These are phyloP conservation scores for Cercospora janseana DNA, from an alignment of 2,329 filamentous ascomycete species.

Conservation along the genomic window DNA sequence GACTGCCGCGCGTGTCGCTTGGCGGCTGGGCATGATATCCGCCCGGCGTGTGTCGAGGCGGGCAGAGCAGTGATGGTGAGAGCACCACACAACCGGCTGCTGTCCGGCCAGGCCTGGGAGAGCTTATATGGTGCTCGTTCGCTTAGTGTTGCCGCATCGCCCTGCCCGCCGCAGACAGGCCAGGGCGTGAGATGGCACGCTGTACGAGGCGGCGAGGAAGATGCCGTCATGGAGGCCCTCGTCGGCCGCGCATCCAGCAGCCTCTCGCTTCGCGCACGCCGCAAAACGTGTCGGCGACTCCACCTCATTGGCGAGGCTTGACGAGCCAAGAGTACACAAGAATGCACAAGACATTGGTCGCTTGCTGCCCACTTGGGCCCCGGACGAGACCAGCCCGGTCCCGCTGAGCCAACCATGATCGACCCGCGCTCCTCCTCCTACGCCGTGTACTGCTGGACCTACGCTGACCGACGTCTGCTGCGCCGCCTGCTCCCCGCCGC, in stretches of 20 bases:
- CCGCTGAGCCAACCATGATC: constrained; percentile 20
- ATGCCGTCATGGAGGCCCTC: constrained; percentile 10
- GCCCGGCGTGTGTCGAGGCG: neutral
- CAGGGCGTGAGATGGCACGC: constrained; percentile 10
- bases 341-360: constrained; percentile 23
- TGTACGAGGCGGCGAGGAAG: constrained; percentile 7
- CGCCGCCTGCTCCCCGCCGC: too few relatives aligned
- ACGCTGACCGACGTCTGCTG: neutral
- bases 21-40: constrained; percentile 1
- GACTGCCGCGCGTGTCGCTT: neutral
- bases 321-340: constrained; percentile 24
- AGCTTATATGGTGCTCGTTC: neutral
- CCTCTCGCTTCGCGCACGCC: constrained; percentile 9
- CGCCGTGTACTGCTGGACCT: neutral
- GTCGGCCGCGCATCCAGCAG: constrained; percentile 12
- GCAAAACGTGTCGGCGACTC: constrained; percentile 21
- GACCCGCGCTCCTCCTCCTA: neutral
- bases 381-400: constrained; percentile 13
- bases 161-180: neutral
- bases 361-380: constrained; percentile 17
- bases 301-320: constrained; percentile 15
- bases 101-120: too few relatives aligned
- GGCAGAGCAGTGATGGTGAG: neutral
- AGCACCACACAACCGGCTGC: too few relatives aligned
- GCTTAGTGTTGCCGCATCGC: constrained; percentile 9